These are phyloP conservation scores for Lippia alba DNA, from an alignment of 305 asterid species.

Conservation along the genomic window DNA sequence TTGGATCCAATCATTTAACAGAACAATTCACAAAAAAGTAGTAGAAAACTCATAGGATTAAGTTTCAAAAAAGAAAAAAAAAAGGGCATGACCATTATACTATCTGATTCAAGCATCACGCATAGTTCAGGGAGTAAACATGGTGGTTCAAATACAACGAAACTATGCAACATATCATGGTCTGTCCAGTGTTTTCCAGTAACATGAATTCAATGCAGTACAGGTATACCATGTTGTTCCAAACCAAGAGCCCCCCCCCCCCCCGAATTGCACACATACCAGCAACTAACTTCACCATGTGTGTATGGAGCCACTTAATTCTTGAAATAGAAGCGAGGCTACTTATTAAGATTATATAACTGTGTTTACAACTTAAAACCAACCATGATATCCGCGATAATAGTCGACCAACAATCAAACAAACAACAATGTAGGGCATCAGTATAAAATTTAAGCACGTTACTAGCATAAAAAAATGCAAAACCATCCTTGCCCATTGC, in stretches of 20 bases:
- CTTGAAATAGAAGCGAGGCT: slow-evolving; percentile 1
- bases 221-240: background rate
- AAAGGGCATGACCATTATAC: no score
- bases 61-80: background rate
- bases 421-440: slow-evolving; percentile 6
- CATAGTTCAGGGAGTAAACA: background rate
- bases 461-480: slow-evolving; percentile 17
- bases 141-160: background rate
- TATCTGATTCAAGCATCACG: background rate
- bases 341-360: background rate
- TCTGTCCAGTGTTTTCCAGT: background rate
- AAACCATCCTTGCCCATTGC: background rate
- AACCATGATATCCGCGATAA: slow-evolving; percentile 1
- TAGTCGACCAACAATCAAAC: slow-evolving; percentile 11
- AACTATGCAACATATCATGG: slow-evolving; percentile 12
- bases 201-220: slow-evolving; percentile 21
- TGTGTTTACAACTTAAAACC: slow-evolving; percentile 6
- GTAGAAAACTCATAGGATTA: slow-evolving; percentile 13
- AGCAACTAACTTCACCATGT: background rate
- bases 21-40: slow-evolving; percentile 13
- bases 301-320: background rate
- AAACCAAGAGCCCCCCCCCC: slow-evolving; percentile 10
- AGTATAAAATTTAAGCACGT: background rate
- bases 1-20: slow-evolving; percentile 21
- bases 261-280: background rate